These are phyloP conservation scores for Neocatenulostroma microsporum DNA, from an alignment of 2,329 filamentous ascomycete species.

Conservation along the genomic window DNA sequence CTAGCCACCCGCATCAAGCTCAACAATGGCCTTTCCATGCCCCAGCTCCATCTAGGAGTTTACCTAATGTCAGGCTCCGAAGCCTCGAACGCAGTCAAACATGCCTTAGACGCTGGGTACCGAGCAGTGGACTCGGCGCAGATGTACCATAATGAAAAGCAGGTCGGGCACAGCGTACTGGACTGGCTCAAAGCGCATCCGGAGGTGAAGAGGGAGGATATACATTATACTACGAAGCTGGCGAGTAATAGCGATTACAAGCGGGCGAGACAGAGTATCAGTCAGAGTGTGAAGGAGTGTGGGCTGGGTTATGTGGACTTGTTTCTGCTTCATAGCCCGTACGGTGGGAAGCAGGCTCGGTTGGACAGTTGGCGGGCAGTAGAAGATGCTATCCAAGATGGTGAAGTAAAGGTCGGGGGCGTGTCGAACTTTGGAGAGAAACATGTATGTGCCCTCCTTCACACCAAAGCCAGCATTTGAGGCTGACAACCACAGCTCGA, in stretches of 20 bases:
- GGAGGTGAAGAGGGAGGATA: slow-evolving; percentile 54
- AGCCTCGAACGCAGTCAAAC: slow-evolving; percentile 47
- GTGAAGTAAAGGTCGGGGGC: slow-evolving; percentile 63
- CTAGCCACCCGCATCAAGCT: slow-evolving; percentile 44
- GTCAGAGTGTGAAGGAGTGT: slow-evolving; percentile 54
- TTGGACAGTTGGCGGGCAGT: slow-evolving; percentile 68
- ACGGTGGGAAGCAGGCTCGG: slow-evolving; percentile 61
- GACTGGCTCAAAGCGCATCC: slow-evolving; percentile 21
- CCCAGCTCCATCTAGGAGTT: slow-evolving; percentile 64
- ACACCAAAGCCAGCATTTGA: too few species aligned
- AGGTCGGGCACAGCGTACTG: slow-evolving; percentile 58
- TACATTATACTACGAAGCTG: slow-evolving; percentile 77
- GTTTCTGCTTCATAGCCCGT: slow-evolving; percentile 72
- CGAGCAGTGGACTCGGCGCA: slow-evolving; percentile 52
- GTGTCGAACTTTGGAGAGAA: slow-evolving; percentile 72
- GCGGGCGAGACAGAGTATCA: slow-evolving; percentile 59
- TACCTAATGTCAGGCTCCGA: slow-evolving; percentile 62
- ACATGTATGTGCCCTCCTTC: slow-evolving; percentile 51
- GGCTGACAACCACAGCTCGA: slow-evolving; percentile 47
- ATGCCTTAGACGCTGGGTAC: slow-evolving; percentile 38
- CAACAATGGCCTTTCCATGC: slow-evolving; percentile 59
- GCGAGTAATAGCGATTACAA: slow-evolving; percentile 61
- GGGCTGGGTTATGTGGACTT: slow-evolving; percentile 70
- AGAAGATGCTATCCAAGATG: slow-evolving; percentile 65
- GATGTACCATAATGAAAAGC: slow-evolving; percentile 64